A percentile compares a stretch with the other conserved stretches of the same genome.
Conservation (phyloP, 2,329 filamentous ascomycete species). For the Zymoseptoria tritici region DNA sequence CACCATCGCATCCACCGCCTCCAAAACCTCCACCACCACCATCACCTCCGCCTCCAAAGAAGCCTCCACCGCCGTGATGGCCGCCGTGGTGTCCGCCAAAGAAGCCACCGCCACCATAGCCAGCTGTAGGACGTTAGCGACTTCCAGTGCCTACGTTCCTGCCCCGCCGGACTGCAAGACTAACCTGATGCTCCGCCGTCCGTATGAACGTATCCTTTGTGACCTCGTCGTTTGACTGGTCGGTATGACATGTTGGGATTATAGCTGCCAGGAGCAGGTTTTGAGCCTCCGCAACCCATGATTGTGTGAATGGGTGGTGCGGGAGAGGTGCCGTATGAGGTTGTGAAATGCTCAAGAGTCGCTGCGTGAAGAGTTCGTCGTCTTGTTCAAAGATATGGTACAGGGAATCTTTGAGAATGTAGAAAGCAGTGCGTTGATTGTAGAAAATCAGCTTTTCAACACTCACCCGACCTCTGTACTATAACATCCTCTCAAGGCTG, state of each 20-base stretch:
- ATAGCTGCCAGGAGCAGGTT: not conserved
- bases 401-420: not conserved
- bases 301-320: not conserved
- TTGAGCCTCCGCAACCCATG: constrained; percentile 2
- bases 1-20: not conserved
- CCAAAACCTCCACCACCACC: not conserved
- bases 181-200: not conserved
- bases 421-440: not conserved
- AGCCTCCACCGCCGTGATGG: not conserved
- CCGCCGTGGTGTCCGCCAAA: not conserved
- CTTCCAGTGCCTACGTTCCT: not conserved
- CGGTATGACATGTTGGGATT: not conserved
- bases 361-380: not conserved
- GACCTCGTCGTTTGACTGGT: not conserved
- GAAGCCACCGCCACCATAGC: not conserved
- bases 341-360: not conserved
- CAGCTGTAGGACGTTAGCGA: not conserved
- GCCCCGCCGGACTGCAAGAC: not conserved
- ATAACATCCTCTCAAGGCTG: not conserved
- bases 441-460: not conserved
- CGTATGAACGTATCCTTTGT: not conserved
- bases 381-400: not conserved
- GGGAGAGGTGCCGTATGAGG: not conserved
- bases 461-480: not conserved
- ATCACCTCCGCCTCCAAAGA: not conserved